Percentiles rank a stretch among this genome's conserved stretches.
These are phyloP conservation scores for Orychophragmus violaceus DNA, from an alignment of 345 rosid genomes.

Conservation along the genomic window DNA sequence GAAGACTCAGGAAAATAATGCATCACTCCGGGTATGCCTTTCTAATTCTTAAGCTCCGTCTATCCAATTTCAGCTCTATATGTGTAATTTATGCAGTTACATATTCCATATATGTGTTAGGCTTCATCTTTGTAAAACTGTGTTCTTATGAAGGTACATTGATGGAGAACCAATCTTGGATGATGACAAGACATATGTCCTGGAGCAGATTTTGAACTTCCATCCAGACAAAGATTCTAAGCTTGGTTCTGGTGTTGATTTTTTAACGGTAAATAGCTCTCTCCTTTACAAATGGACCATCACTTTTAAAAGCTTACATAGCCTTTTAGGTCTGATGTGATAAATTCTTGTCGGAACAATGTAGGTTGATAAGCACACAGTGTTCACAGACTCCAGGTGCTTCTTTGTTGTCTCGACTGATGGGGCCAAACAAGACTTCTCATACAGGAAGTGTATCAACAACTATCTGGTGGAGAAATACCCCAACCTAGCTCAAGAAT, in stretches of 20 bases:
- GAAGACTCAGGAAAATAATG: conserved; percentile 51
- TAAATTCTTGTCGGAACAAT: background rate
- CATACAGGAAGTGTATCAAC: conserved; percentile 68
- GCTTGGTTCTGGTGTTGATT: conserved; percentile 71
- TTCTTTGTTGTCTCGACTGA: conserved; percentile 64
- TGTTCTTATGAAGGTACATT: conserved; percentile 50
- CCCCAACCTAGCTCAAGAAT: conserved; percentile 56
- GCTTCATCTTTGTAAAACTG: conserved; percentile 1
- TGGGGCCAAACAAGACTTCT: conserved; percentile 67
- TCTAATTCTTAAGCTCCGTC: background rate
- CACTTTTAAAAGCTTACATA: background rate
- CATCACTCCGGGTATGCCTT: conserved; percentile 52
- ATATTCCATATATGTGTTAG: no score
- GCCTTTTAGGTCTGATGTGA: background rate
- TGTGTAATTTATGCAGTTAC: background rate
- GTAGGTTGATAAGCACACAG: conserved; percentile 66
- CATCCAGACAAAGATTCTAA: conserved; percentile 76
- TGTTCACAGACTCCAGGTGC: conserved; percentile 60
- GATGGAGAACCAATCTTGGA: conserved; percentile 75
- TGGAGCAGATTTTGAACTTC: conserved; percentile 58
- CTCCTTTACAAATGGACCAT: background rate
- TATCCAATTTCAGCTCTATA: background rate
- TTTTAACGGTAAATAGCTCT: conserved; percentile 50
- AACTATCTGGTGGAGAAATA: conserved; percentile 52
- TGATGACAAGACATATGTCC: conserved; percentile 53